Evolutionary conservation across 179 eudicot genomes (phyloP).

Genomic region (Spinacia oleracea): DNA sequence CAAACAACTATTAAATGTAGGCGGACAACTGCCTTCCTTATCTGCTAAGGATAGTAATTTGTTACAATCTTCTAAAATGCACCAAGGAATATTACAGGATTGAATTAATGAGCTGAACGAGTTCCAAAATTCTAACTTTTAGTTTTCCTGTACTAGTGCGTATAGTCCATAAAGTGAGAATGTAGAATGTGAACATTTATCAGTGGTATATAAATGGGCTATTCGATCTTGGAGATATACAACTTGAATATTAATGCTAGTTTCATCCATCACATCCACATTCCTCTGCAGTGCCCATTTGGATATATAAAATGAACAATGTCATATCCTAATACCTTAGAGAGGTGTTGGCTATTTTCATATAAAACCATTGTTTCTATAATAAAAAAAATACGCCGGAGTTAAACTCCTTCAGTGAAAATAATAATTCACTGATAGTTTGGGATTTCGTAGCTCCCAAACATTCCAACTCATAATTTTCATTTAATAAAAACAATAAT

Average conservation of each 20-base stretch:
- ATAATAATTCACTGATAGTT: neutral
- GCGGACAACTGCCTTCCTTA: too few species aligned
- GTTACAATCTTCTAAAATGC: neutral
- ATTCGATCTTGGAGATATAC: too few species aligned
- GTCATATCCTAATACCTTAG: neutral
- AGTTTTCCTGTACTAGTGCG: neutral
- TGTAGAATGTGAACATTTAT: too few species aligned
- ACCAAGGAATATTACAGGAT: neutral
- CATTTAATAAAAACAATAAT: too few species aligned
- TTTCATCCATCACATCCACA: neutral
- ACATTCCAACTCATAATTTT: constrained; percentile 1
- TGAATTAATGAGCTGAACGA: neutral
- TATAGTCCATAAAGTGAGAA: neutral
- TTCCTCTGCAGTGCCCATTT: neutral
- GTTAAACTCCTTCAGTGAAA: neutral
- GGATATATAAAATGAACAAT: neutral
- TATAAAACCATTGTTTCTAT: neutral
- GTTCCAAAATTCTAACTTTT: neutral
- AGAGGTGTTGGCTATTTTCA: neutral
- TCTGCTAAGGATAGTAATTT: too few species aligned
- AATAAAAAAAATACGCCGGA: neutral
- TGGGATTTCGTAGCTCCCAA: neutral
- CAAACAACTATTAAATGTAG: too few species aligned
- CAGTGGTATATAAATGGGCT: too few species aligned
- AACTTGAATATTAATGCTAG: neutral